phyloP scores from a whole-genome alignment of 441 rosid genomes.

The Flueggea neowawraea region DNA sequence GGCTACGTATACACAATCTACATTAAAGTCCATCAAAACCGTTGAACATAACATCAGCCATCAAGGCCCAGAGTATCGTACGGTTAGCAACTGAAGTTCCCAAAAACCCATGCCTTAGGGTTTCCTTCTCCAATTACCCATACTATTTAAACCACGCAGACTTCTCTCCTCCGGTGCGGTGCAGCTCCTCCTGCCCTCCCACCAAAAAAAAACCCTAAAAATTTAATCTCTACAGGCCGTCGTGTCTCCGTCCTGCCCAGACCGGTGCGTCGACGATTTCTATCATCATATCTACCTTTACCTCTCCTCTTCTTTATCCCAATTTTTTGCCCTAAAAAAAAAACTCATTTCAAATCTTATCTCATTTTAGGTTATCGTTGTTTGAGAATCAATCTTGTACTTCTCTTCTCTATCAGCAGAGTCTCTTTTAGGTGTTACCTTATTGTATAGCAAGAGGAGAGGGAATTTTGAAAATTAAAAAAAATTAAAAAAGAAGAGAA shows the following conservation, averaged over 20 bases:
- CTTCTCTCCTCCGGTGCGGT: conserved; percentile 31
- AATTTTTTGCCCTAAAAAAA: no score
- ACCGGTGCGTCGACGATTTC: no score
- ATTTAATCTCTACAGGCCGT: conserved; percentile 2
- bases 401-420: no score
- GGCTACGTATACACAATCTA: no score
- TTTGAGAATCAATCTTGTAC: no score
- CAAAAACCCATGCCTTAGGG: conserved; percentile 25
- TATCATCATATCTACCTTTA: no score
- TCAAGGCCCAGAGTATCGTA: conserved; percentile 7
- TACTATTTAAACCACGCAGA: conserved; percentile 27
- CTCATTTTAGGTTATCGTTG: no score
- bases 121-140: conserved; percentile 9
- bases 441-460: conserved; percentile 14
- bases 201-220: conserved; percentile 20
- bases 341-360: no score
- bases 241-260: conserved; percentile 18
- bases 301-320: no score
- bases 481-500: conserved; percentile 1
- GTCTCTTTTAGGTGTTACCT: background rate
- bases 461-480: conserved; percentile 8
- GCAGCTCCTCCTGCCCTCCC: conserved; percentile 57
- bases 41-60: background rate
- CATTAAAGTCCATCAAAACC: no score
- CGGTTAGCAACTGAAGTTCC: conserved; percentile 7